Evolutionary conservation across 345 rosid species (phyloP).

Genomic region (Nephelium lappaceum): DNA sequence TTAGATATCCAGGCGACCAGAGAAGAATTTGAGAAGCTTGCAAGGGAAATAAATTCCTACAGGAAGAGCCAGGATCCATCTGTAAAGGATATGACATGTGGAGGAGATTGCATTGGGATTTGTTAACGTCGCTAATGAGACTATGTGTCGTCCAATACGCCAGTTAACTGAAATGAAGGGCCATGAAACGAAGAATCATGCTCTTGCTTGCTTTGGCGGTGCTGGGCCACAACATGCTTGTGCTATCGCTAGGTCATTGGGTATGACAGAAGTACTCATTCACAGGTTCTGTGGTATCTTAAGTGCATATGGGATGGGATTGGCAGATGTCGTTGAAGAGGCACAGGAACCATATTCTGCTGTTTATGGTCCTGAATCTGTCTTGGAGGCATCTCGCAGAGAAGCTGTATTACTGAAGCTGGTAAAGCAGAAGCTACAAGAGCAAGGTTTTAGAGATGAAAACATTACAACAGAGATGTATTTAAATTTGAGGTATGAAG

Average conservation of each 20-base stretch:
- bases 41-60: constrained; percentile 70
- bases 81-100: constrained; percentile 73
- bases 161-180: constrained; percentile 98
- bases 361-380: constrained; percentile 67
- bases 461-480: constrained; percentile 73
- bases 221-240: constrained; percentile 99
- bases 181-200: constrained; percentile 90
- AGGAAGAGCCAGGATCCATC: constrained; percentile 77
- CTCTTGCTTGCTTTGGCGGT: constrained; percentile 97
- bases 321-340: constrained; percentile 97
- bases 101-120: constrained; percentile 93
- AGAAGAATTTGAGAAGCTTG: constrained; percentile 77
- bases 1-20: constrained; percentile 73
- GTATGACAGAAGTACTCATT: constrained; percentile 89
- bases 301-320: constrained; percentile 98
- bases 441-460: constrained; percentile 74
- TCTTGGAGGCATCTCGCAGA: constrained; percentile 68
- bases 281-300: constrained; percentile 90
- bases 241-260: constrained; percentile 89
- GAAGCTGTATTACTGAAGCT: constrained; percentile 55
- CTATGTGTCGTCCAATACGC: constrained; percentile 97
- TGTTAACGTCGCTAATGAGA: constrained; percentile 93
- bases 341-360: constrained; percentile 94
- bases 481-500: constrained; percentile 87
- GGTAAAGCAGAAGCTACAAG: constrained; percentile 66